phyloP scores from a whole-genome alignment of 2,329 filamentous ascomycete genomes.

The Coniochaeta sp. region DNA sequence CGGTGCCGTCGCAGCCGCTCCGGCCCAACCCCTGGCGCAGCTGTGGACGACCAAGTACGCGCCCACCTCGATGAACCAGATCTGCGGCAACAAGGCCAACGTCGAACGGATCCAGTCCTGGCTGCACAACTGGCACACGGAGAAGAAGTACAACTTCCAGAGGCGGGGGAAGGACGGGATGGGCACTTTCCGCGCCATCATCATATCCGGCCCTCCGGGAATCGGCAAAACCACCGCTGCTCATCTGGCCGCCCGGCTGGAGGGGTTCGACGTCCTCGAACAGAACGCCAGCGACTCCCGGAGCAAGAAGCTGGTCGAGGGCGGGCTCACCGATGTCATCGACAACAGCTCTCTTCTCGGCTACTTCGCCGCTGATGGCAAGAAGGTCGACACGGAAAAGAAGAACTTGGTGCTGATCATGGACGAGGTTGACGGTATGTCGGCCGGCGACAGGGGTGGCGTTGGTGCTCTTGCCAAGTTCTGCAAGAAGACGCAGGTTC shows the following conservation, averaged over 20 bases:
- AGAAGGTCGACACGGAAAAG: slow-evolving; percentile 70
- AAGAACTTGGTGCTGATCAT: slow-evolving; percentile 96
- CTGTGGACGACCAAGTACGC: slow-evolving; percentile 96
- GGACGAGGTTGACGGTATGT: slow-evolving; percentile 99
- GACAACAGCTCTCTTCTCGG: slow-evolving; percentile 90
- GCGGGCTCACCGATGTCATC: slow-evolving; percentile 79
- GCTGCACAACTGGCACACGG: slow-evolving; percentile 76
- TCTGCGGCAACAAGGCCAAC: slow-evolving; percentile 87
- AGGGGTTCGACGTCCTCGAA: slow-evolving; percentile 90
- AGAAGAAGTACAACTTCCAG: slow-evolving; percentile 74
- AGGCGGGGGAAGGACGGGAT: slow-evolving; percentile 76
- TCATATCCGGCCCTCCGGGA: slow-evolving; percentile 89
- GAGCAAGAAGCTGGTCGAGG: slow-evolving; percentile 93
- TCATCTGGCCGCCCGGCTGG: slow-evolving; percentile 85
- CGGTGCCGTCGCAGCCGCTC: slow-evolving; percentile 29
- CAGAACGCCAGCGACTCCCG: slow-evolving; percentile 92
- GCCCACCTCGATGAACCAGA: slow-evolving; percentile 74
- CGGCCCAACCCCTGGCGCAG: slow-evolving; percentile 46
- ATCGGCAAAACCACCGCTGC: slow-evolving; percentile 98
- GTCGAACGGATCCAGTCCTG: slow-evolving; percentile 88
- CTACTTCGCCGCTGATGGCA: slow-evolving; percentile 79
- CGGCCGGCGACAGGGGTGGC: slow-evolving; percentile 88
- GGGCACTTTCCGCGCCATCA: slow-evolving; percentile 79
- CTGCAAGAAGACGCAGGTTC: slow-evolving; percentile 90
- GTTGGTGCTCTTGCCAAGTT: slow-evolving; percentile 90